phyloP scores from a whole-genome alignment of 202 grass and related monocot species.

The Dendrocalamus latiflorus region DNA sequence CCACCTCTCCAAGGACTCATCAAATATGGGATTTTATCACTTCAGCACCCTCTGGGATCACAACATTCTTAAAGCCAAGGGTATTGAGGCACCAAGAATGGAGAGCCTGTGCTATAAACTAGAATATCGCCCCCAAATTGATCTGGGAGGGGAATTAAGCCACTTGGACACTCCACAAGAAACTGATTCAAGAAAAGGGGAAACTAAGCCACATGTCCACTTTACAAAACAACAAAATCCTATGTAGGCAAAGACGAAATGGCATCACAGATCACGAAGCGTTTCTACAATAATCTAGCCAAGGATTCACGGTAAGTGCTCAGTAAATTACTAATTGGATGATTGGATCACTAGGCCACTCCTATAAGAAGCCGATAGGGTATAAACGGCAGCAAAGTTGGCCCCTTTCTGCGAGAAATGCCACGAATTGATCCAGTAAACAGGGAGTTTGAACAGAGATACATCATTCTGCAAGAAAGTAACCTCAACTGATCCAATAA shows the following conservation, averaged over 20 bases:
- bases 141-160: not conserved
- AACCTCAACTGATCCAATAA: constrained; percentile 4
- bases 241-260: constrained; percentile 22
- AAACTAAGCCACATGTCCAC: constrained; percentile 8
- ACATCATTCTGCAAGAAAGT: constrained; percentile 1
- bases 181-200: constrained; percentile 25
- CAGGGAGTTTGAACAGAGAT: not conserved
- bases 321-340: not conserved
- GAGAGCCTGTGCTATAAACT: not conserved
- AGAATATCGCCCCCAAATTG: not conserved
- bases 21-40: not conserved
- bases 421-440: not conserved
- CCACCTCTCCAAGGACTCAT: not conserved
- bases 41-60: not conserved
- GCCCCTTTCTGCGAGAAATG: not conserved
- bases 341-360: not conserved
- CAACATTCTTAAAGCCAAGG: not conserved
- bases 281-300: not conserved
- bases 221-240: constrained; percentile 8
- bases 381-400: constrained; percentile 14
- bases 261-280: not conserved
- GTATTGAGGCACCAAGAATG: not conserved
- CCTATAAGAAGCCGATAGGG: not conserved
- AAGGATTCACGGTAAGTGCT: not conserved
- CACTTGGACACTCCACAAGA: constrained; percentile 23